These are phyloP conservation scores for Letharia columbiana DNA, from an alignment of 495 filamentous ascomycete species.

Conservation along the genomic window DNA sequence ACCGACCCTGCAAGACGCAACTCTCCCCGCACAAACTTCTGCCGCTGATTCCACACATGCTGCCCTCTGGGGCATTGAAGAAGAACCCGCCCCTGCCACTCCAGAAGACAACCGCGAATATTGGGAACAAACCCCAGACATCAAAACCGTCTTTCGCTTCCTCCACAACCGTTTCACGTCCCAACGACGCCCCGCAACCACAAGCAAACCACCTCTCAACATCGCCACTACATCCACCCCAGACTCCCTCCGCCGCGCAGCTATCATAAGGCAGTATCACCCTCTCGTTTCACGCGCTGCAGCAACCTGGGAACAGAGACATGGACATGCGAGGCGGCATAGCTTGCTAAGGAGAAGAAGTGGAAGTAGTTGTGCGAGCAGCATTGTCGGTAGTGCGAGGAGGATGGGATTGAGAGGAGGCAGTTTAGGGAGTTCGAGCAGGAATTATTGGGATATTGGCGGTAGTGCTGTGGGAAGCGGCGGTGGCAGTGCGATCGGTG, in stretches of 20 bases:
- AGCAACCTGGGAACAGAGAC: slow-evolving; percentile 38
- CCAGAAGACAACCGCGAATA: slow-evolving; percentile 50
- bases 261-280: slow-evolving; percentile 75
- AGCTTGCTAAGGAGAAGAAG: slow-evolving; percentile 36
- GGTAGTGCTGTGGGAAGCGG: slow-evolving; percentile 53
- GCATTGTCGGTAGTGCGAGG: slow-evolving; percentile 72
- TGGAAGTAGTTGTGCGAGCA: slow-evolving; percentile 45
- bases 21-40: slow-evolving; percentile 24
- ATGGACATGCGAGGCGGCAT: slow-evolving; percentile 45
- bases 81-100: slow-evolving; percentile 34
- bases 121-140: slow-evolving; percentile 81
- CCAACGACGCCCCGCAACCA: slow-evolving; percentile 31
- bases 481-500: slow-evolving; percentile 46
- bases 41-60: slow-evolving; percentile 37
- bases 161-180: slow-evolving; percentile 65
- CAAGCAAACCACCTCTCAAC: slow-evolving; percentile 28
- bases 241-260: slow-evolving; percentile 67
- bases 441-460: slow-evolving; percentile 84
- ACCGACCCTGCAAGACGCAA: slow-evolving; percentile 28
- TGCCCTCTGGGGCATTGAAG: slow-evolving; percentile 62
- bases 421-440: slow-evolving; percentile 46
- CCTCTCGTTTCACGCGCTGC: slow-evolving; percentile 59
- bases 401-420: slow-evolving; percentile 44
- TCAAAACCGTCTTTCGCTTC: slow-evolving; percentile 82
- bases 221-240: slow-evolving; percentile 44